Percentiles rank a stretch among this genome's conserved stretches.
These are phyloP conservation scores for Chaetomiaceae sp. DNA, from an alignment of 2,329 filamentous ascomycete genomes.

Conservation along the genomic window DNA sequence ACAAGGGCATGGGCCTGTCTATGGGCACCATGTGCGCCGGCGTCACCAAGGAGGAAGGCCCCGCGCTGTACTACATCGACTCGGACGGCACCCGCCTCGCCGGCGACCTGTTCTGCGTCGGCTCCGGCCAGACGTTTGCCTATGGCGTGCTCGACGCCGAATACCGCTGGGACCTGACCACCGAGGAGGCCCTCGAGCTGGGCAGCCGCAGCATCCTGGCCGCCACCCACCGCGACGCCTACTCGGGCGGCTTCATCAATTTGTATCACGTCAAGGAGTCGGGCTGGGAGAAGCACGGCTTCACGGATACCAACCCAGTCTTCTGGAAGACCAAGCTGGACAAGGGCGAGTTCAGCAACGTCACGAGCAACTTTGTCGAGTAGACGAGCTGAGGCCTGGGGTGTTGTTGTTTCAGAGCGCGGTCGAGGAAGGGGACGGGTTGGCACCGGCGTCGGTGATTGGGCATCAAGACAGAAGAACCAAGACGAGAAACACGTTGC, in stretches of 20 bases:
- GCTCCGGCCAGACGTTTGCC: constrained; percentile 96
- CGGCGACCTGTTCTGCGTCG: constrained; percentile 97
- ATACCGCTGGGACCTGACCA: constrained; percentile 83
- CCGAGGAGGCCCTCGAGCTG: constrained; percentile 85
- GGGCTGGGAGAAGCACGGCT: constrained; percentile 98
- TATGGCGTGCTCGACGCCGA: constrained; percentile 97
- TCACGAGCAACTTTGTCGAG: constrained; percentile 70
- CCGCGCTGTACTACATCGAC: constrained; percentile 98
- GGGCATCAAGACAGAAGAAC: background rate
- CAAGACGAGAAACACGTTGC: constrained; percentile 1
- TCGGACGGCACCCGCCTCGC: constrained; percentile 88
- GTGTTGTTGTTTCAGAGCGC: no score
- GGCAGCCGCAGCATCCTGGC: constrained; percentile 90
- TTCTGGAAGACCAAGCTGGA: constrained; percentile 99
- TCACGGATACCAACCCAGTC: constrained; percentile 96
- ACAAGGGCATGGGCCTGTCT: constrained; percentile 97
- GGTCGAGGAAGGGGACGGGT: background rate
- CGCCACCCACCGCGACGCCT: constrained; percentile 96
- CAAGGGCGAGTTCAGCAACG: constrained; percentile 97
- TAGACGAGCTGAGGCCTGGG: constrained; percentile 1
- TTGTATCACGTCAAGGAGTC: constrained; percentile 98
- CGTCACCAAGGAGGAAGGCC: constrained; percentile 90
- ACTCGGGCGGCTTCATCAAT: constrained; percentile 97
- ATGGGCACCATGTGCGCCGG: constrained; percentile 99
- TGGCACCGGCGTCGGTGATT: constrained; percentile 9